Conservation (phyloP, 805 yeast genomes). For the Dipodascopsis uninucleata region DNA sequence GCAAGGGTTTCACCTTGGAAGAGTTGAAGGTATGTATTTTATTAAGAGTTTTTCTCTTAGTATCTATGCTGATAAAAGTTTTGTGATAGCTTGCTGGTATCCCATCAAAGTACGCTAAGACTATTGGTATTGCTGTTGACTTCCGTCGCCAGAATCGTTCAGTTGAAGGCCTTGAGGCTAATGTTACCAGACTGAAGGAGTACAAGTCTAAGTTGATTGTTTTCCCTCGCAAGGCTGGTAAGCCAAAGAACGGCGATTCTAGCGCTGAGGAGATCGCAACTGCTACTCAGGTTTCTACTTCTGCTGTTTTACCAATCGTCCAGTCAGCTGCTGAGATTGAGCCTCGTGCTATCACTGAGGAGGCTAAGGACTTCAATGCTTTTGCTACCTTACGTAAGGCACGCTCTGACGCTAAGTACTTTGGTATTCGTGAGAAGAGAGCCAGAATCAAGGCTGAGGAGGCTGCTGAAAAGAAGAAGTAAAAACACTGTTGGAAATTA, state of each 20-base stretch:
- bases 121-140: slow-evolving; percentile 98
- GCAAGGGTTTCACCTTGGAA: slow-evolving; percentile 98
- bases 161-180: slow-evolving; percentile 88
- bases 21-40: slow-evolving; percentile 62
- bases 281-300: slow-evolving; percentile 62
- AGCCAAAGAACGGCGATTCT: slow-evolving; percentile 46
- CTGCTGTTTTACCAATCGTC: slow-evolving; percentile 87
- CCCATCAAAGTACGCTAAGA: slow-evolving; percentile 91
- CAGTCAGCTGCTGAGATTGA: slow-evolving; percentile 68
- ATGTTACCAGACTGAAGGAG: slow-evolving; percentile 94
- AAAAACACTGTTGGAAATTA: no score
- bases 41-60: neutral
- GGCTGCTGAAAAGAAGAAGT: slow-evolving; percentile 95
- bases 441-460: slow-evolving; percentile 97
- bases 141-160: slow-evolving; percentile 99
- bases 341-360: slow-evolving; percentile 79
- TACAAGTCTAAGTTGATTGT: slow-evolving; percentile 93
- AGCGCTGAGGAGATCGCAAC: slow-evolving; percentile 60
- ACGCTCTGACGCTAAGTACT: slow-evolving; percentile 87
- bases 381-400: slow-evolving; percentile 94
- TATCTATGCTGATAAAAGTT: neutral
- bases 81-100: slow-evolving; percentile 72
- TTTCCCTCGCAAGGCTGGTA: slow-evolving; percentile 86
- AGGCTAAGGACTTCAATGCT: slow-evolving; percentile 70
- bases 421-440: slow-evolving; percentile 97